Evolutionary conservation across 768 basidiomycete genomes (phyloP).

Genomic region (Rhodotorula paludigena): DNA sequence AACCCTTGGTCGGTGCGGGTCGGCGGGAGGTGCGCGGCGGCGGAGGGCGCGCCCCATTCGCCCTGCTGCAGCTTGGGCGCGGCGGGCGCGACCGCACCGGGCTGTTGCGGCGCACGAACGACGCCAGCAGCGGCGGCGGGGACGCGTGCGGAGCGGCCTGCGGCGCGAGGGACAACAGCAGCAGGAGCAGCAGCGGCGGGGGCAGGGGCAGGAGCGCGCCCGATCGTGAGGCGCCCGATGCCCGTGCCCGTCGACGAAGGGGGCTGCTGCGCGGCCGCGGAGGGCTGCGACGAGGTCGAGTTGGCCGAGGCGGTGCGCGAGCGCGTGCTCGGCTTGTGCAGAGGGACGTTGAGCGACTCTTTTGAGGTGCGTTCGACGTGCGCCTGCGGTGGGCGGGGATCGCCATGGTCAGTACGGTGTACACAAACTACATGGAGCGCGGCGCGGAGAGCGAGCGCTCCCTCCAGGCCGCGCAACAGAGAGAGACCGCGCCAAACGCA

Average conservation of each 20-base stretch:
- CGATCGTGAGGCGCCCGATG: conserved; percentile 26
- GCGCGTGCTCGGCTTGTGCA: conserved; percentile 25
- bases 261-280: conserved; percentile 11
- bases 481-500: not conserved
- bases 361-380: conserved; percentile 29
- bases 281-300: not conserved
- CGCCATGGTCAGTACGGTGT: not conserved
- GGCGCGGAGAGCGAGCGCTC: not conserved
- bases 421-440: not conserved
- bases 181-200: not conserved
- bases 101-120: not conserved
- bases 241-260: conserved; percentile 35
- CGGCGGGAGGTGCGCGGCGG: not conserved
- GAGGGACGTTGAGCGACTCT: conserved; percentile 17
- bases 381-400: not conserved
- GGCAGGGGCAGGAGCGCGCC: conserved; percentile 6
- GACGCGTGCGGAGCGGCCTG: conserved; percentile 2
- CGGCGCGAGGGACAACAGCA: not conserved
- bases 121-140: not conserved
- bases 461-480: not conserved
- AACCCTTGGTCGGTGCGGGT: not conserved
- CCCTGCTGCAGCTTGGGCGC: conserved; percentile 29
- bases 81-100: not conserved
- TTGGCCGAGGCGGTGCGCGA: conserved; percentile 25
- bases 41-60: conserved; percentile 21